These are phyloP conservation scores for Macrolepiota albuminosa DNA, from an alignment of 768 basidiomycete genomes.

Conservation along the genomic window DNA sequence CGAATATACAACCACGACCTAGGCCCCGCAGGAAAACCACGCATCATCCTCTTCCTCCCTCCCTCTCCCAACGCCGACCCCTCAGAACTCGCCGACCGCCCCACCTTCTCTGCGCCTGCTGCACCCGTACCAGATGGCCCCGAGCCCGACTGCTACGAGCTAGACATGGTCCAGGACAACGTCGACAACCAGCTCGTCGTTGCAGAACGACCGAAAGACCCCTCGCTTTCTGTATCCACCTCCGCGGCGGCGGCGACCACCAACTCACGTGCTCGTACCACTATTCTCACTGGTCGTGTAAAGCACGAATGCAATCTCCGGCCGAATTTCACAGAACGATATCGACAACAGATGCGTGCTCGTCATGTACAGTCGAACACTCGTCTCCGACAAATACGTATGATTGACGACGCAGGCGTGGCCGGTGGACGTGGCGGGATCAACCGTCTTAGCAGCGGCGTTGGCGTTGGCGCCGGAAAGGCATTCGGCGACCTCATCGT, in stretches of 20 bases:
- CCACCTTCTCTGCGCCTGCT: conserved; percentile 31
- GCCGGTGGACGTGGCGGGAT: conserved; percentile 68
- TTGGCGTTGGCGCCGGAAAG: conserved; percentile 49
- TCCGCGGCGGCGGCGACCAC: conserved; percentile 35
- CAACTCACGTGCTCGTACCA: conserved; percentile 66
- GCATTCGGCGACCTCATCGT: conserved; percentile 68
- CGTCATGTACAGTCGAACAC: conserved; percentile 64
- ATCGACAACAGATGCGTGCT: conserved; percentile 69
- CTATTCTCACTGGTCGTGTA: conserved; percentile 73
- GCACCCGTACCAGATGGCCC: conserved; percentile 26
- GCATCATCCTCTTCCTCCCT: conserved; percentile 65
- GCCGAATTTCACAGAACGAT: conserved; percentile 62
- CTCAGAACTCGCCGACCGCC: conserved; percentile 23
- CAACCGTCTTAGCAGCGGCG: conserved; percentile 76
- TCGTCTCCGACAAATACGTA: conserved; percentile 58
- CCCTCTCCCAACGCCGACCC: conserved; percentile 43
- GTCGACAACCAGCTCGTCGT: conserved; percentile 86
- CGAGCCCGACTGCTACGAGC: conserved; percentile 73
- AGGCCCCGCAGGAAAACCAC: conserved; percentile 41
- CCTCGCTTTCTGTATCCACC: conserved; percentile 30
- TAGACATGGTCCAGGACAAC: conserved; percentile 82
- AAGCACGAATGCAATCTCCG: conserved; percentile 78
- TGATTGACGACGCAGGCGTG: conserved; percentile 69
- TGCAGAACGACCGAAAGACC: conserved; percentile 74
- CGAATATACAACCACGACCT: conserved; percentile 63